Percentiles rank a stretch among this genome's conserved stretches.
Evolutionary conservation across 371 early-diverging fungal genomes (phyloP).

Genomic region (Funneliformis caledonium): DNA sequence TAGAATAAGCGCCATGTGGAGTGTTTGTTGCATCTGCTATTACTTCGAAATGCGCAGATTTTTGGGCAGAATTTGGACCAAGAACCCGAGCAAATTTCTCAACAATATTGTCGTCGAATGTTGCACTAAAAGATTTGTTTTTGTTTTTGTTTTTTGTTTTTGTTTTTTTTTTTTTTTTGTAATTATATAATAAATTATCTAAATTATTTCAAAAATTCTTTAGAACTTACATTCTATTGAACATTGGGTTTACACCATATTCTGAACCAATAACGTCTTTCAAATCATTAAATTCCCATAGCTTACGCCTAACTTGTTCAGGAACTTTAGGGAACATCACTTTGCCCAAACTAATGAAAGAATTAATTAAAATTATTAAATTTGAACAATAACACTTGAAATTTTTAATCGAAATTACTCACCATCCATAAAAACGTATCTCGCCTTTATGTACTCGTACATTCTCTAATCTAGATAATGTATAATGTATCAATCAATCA

Average conservation of each 20-base stretch:
- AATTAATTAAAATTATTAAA: background rate
- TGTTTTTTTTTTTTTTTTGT: too few species aligned
- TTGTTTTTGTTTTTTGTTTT: too few species aligned
- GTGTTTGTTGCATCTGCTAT: constrained; percentile 51
- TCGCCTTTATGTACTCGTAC: constrained; percentile 51
- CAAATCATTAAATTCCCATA: constrained; percentile 53
- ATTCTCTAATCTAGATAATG: constrained; percentile 44
- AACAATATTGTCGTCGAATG: constrained; percentile 45
- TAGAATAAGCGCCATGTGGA: constrained; percentile 43
- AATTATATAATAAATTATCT: constrained; percentile 9
- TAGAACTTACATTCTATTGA: constrained; percentile 50
- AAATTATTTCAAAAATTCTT: background rate
- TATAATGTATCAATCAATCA: background rate
- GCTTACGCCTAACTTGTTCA: constrained; percentile 37
- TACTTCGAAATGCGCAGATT: constrained; percentile 51
- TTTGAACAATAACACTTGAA: background rate
- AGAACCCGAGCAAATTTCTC: constrained; percentile 44
- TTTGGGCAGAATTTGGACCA: constrained; percentile 41
- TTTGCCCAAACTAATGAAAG: constrained; percentile 52
- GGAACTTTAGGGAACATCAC: constrained; percentile 49
- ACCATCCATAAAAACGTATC: constrained; percentile 53
- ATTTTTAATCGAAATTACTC: constrained; percentile 20
- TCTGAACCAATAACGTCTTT: constrained; percentile 51
- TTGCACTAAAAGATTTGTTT: constrained; percentile 50
- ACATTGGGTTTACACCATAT: constrained; percentile 46